phyloP scores from a whole-genome alignment of 192 early-diverging fungal genomes.

The Backusella tuberculispora region DNA sequence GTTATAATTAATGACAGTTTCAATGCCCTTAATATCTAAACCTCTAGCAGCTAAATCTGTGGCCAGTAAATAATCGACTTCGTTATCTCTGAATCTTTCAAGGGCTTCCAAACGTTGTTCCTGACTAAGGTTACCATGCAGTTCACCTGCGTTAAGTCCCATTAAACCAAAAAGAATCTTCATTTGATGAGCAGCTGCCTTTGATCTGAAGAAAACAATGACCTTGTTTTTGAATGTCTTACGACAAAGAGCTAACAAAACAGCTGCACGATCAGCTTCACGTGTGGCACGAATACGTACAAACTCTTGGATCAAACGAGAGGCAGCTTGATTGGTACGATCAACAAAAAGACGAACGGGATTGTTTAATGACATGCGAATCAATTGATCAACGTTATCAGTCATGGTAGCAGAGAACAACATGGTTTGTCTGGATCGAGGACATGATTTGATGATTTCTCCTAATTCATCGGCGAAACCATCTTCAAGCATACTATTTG shows the following conservation, averaged over 20 bases:
- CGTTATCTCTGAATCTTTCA: slow-evolving; percentile 85
- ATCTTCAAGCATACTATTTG: slow-evolving; percentile 88
- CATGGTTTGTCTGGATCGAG: slow-evolving; percentile 93
- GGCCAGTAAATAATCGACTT: slow-evolving; percentile 89
- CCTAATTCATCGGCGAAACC: slow-evolving; percentile 95
- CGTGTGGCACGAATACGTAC: slow-evolving; percentile 86
- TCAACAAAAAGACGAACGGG: slow-evolving; percentile 94
- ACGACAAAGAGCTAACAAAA: slow-evolving; percentile 84
- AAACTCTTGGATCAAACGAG: slow-evolving; percentile 91
- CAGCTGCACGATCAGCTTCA: slow-evolving; percentile 85
- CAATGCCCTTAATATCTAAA: slow-evolving; percentile 95
- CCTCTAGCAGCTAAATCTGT: slow-evolving; percentile 97
- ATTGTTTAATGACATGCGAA: slow-evolving; percentile 87
- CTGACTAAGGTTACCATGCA: slow-evolving; percentile 96
- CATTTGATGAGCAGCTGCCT: slow-evolving; percentile 97
- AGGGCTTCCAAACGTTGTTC: slow-evolving; percentile 88
- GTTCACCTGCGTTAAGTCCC: slow-evolving; percentile 84
- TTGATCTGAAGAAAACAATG: slow-evolving; percentile 95
- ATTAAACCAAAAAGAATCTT: slow-evolving; percentile 93
- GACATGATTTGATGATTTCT: slow-evolving; percentile 91
- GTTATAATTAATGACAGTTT: slow-evolving; percentile 98
- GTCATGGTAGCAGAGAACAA: slow-evolving; percentile 99
- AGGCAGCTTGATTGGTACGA: slow-evolving; percentile 73
- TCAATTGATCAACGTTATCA: slow-evolving; percentile 94
- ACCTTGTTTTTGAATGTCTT: slow-evolving; percentile 76